Evolutionary conservation across 1,139 yeast genomes (phyloP).

Genomic region (Lodderomyces oxycetoniae): DNA sequence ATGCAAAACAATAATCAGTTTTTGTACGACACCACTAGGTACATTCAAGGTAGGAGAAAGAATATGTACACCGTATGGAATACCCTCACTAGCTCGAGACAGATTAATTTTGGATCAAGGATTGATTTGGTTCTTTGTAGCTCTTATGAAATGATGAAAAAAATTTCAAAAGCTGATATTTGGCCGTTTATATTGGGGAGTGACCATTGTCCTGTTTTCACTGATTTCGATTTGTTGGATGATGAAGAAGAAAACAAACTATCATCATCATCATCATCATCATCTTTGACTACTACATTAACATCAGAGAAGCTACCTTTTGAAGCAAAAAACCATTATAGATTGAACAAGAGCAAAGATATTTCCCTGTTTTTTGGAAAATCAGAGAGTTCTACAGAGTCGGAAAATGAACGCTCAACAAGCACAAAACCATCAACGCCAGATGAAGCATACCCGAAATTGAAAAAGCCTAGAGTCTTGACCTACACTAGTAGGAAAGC

Average conservation of each 20-base stretch:
- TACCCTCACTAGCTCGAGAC: conserved; percentile 70
- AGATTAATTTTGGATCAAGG: conserved; percentile 81
- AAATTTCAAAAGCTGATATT: conserved; percentile 51
- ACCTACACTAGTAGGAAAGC: conserved; percentile 16
- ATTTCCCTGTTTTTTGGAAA: conserved; percentile 47
- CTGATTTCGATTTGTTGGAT: conserved; percentile 48
- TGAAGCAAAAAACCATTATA: conserved; percentile 55
- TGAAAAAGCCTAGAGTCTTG: conserved; percentile 9
- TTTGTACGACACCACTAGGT: conserved; percentile 64
- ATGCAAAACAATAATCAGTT: conserved; percentile 18
- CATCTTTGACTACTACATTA: background rate
- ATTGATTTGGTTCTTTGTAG: conserved; percentile 58
- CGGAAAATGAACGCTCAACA: conserved; percentile 3
- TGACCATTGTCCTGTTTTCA: conserved; percentile 89
- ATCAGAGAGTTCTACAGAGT: conserved; percentile 6
- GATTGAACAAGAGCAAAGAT: conserved; percentile 45
- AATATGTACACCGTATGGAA: conserved; percentile 93
- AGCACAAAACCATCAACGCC: background rate
- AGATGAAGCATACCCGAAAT: background rate
- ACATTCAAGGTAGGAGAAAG: conserved; percentile 49
- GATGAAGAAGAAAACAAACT: conserved; percentile 7
- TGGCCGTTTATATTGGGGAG: conserved; percentile 75
- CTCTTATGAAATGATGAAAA: conserved; percentile 9
- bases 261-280: background rate
- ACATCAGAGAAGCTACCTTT: conserved; percentile 31